Percentiles rank a stretch among this genome's conserved stretches.
These are phyloP conservation scores for Cordyceps fumosorosea DNA, from an alignment of 2,329 filamentous ascomycete genomes.

Conservation along the genomic window DNA sequence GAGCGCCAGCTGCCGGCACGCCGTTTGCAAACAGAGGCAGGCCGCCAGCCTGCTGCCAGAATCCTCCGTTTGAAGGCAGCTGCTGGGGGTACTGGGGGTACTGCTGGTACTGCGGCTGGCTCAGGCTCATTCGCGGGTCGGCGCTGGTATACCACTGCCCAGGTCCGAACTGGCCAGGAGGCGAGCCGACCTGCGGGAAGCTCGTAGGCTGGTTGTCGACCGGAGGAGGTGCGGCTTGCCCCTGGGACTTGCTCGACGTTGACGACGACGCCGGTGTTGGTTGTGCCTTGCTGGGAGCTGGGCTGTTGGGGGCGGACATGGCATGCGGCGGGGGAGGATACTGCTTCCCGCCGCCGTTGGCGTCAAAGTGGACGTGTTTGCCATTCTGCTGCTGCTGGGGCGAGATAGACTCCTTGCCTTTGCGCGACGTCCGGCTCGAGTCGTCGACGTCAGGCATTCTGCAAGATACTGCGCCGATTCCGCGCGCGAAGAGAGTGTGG, in stretches of 20 bases:
- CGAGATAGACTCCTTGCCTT: background rate
- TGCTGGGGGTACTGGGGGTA: background rate
- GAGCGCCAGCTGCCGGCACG: constrained; percentile 6
- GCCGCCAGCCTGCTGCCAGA: background rate
- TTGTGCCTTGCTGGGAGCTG: background rate
- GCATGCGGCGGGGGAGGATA: background rate
- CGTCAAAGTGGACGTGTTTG: constrained; percentile 10
- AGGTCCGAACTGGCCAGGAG: constrained; percentile 6
- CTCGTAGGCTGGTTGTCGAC: constrained; percentile 12
- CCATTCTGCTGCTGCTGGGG: background rate
- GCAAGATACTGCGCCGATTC: background rate
- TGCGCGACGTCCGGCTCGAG: background rate
- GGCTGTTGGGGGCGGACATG: background rate
- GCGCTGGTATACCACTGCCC: constrained; percentile 11
- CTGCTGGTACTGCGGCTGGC: constrained; percentile 6
- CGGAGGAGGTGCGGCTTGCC: background rate
- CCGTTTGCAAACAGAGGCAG: constrained; percentile 11
- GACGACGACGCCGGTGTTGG: background rate
- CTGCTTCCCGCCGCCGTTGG: background rate
- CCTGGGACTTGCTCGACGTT: background rate
- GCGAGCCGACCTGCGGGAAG: constrained; percentile 11
- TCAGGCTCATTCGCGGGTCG: constrained; percentile 10
- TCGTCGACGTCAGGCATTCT: constrained; percentile 8
- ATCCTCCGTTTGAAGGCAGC: constrained; percentile 2
- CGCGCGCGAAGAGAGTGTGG: background rate